Base-by-base conservation (phyloP, 2,329 filamentous ascomycete genomes). In the Botrytis medusae region DNA sequence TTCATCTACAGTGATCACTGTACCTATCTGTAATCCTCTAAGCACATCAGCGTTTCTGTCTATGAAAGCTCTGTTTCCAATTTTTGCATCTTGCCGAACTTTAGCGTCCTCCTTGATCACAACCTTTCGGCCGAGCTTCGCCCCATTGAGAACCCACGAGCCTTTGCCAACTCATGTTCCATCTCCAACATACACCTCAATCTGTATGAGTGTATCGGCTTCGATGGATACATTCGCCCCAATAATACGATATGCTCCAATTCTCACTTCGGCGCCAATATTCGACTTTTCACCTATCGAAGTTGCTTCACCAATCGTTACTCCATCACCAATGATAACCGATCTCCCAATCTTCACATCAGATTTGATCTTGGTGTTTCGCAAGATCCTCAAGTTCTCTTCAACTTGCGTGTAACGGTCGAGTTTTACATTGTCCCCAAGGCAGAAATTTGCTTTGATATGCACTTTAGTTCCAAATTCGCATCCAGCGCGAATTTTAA, bases 61-160 rank as follows among this genome's bases (percentile, higher is more conserved):
- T 29, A 44, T 63, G 2, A 1, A 14, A n/a, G 40, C 2, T 16
- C 1, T n/a, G 9, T 14, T 2, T 62, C 34, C 22, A 62, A 40
- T 62, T 22, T 2, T 16, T 40, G 32, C 22, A n/a, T n/a, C 1
- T 20, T 60, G 18, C 18, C 9, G 1, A 37, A 62, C 22, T 25
- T 8, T 8, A 25, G 2, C 59, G 4, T 1, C 0, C 2, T 16
- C 22, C 10, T 2, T 25, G 2, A 62, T 25, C 32, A 4, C 0
- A 34, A 16, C 34, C 0, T 2, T 4, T 9, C 2, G 5, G 42
- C 34, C 22, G 22, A 62, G 2, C 59, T 9, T 42, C 22, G 25
- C 59, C 3, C 2, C 22, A n/a, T 7, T 4, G 12, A 14, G 5
- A 62, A 37, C 9, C 4, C 20, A 10, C 57, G 57, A 34, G 37